Base-by-base conservation (phyloP, 148 eudicot genomes). In the Pouteria glomerata region DNA sequence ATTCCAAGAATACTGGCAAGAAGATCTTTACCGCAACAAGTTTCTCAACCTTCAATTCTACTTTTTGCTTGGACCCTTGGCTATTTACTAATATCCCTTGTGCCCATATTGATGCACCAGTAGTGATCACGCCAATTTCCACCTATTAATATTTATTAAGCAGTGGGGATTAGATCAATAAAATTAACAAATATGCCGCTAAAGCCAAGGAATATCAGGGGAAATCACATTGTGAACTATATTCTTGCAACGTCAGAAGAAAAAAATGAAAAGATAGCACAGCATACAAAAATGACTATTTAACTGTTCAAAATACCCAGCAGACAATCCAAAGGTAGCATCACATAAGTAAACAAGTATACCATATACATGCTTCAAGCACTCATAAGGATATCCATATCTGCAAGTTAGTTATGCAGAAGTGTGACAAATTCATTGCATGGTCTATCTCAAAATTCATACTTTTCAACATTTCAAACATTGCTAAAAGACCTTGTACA, bases 41-140 rank as follows among this genome's bases (percentile, higher is more conserved):
- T 77, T 88, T 92, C 62, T 92, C 86, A 69, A 83, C 90, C 75
- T 85, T 90, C 76, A 96, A 75, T 78, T 92, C 99, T 72, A 92
- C 72, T 77, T 90, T 96, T 75, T 96, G 99, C 80, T 96, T 96
- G 42, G 97, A 77, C 70, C 99, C 99, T 71, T 86, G 97, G 77
- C 99, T 96, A 50, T 74, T 78, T 37, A 90, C 95, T 50, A 96
- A 65, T 68, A 78, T 80, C 51, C 99, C 99, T 83, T 88, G 85
- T 68, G 92, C 84, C 83, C 83, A 81, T 51, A 92, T 61, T 55
- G 99, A 96, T 74, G 97, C 99, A 60, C 99, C 99, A 26, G 97
- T 92, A 57, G 89, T 34, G 44, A 90, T 81, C 67, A 66, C 65
- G 52, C 96, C 94, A 76, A 86, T 86, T 79, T 92, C 97, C 27